phyloP scores from a whole-genome alignment of 768 basidiomycete genomes.

The Plicaturopsis crispa region DNA sequence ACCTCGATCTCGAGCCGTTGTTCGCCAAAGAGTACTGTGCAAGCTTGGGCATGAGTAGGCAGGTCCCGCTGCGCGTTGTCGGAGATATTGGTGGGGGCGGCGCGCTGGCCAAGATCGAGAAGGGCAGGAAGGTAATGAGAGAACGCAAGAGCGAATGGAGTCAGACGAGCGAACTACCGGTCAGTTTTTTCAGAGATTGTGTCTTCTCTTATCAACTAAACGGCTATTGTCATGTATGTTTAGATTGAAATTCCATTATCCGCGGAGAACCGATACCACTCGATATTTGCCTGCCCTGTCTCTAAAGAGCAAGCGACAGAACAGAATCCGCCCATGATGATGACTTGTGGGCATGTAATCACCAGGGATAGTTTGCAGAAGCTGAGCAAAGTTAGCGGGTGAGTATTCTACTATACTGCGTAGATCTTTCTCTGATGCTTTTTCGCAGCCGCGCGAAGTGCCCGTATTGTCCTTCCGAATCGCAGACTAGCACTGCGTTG shows the following conservation, averaged over 20 bases:
- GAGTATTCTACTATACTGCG: conserved; percentile 30
- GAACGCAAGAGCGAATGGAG: conserved; percentile 92
- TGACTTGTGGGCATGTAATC: conserved; percentile 92
- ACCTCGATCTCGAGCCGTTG: conserved; percentile 70
- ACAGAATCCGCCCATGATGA: conserved; percentile 95
- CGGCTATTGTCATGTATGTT: conserved; percentile 1
- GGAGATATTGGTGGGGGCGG: conserved; percentile 92
- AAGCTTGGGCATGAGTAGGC: conserved; percentile 80
- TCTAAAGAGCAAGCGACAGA: conserved; percentile 96
- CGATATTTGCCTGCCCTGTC: conserved; percentile 95
- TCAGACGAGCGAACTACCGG: conserved; percentile 83
- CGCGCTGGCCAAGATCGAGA: conserved; percentile 87
- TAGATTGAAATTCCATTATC: conserved; percentile 93
- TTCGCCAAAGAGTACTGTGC: conserved; percentile 91
- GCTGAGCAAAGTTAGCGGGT: conserved; percentile 79
- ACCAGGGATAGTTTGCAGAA: conserved; percentile 88
- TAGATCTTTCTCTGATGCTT: conserved; percentile 1
- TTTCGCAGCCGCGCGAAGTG: conserved; percentile 80
- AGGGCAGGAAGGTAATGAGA: conserved; percentile 88
- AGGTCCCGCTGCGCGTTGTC: conserved; percentile 81
- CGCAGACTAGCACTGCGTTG: conserved; percentile 44
- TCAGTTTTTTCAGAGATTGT: conserved; percentile 22
- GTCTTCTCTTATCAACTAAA: conserved; percentile 3
- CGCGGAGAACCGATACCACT: conserved; percentile 87
- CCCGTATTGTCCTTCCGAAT: conserved; percentile 91